These are phyloP conservation scores for Davidsoniella neocaledoniae DNA, from an alignment of 2,329 filamentous ascomycete species.

Conservation along the genomic window DNA sequence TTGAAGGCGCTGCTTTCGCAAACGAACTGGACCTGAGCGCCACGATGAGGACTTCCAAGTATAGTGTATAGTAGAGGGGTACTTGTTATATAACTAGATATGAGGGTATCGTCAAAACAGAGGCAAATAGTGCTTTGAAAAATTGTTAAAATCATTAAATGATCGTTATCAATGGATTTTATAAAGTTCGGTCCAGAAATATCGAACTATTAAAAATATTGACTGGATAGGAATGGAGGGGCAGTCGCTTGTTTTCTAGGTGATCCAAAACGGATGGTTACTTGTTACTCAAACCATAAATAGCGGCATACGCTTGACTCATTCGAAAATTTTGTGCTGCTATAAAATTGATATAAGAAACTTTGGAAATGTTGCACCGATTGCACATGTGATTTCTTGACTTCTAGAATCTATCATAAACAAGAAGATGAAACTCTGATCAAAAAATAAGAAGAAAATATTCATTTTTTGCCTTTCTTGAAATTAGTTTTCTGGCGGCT, in stretches of 20 bases:
- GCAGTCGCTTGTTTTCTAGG: background rate
- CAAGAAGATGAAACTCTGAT: background rate
- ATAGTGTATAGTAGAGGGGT: background rate
- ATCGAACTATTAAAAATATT: background rate
- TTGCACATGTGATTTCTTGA: background rate
- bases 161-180: too few species aligned
- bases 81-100: background rate
- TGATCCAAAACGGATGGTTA: background rate
- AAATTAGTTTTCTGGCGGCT: too few species aligned
- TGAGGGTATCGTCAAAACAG: background rate
- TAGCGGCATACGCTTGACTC: background rate
- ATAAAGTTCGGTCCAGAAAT: too few species aligned
- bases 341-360: too few species aligned
- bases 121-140: too few species aligned
- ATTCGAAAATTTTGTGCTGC: background rate
- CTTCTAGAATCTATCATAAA: background rate
- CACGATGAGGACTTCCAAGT: background rate
- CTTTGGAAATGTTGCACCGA: background rate
- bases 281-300: background rate
- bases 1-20: background rate
- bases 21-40: background rate
- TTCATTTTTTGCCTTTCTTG: background rate
- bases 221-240: slow-evolving; percentile 9
- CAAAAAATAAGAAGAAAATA: background rate
- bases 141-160: too few species aligned